Percentiles rank a stretch among this genome's conserved stretches.
Evolutionary conservation across 1,139 yeast genomes (phyloP).

Genomic region (Scheffersomyces illinoinensis): DNA sequence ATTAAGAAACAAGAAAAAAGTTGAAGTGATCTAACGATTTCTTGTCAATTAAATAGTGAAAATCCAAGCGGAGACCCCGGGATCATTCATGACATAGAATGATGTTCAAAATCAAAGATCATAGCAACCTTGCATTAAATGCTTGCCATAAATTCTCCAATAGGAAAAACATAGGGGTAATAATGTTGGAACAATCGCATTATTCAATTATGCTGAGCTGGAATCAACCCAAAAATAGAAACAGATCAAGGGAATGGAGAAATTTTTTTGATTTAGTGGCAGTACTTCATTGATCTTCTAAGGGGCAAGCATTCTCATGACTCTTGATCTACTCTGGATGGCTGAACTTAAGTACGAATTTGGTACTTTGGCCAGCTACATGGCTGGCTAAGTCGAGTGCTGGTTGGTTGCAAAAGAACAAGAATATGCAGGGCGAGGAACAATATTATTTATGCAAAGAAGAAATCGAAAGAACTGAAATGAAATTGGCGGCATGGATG

Average conservation of each 20-base stretch:
- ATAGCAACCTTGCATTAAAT: neutral
- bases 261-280: neutral
- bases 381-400: neutral
- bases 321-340: neutral
- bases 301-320: neutral
- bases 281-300: neutral
- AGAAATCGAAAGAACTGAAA: neutral
- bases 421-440: neutral
- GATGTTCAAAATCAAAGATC: neutral
- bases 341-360: neutral
- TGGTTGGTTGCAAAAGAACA: neutral
- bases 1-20: neutral
- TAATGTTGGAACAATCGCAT: neutral
- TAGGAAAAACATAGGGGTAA: neutral
- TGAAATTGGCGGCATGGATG: neutral
- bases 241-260: neutral
- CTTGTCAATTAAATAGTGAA: neutral
- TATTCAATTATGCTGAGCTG: neutral
- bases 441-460: neutral
- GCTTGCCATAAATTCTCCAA: neutral
- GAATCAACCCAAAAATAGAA: neutral
- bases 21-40: neutral
- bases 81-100: neutral
- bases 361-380: neutral
- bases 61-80: neutral